Evolutionary conservation across 2,329 filamentous ascomycete species (phyloP), one percentile per base, ranked within the genome.

Genomic region (Podosphaera leucotricha): DNA sequence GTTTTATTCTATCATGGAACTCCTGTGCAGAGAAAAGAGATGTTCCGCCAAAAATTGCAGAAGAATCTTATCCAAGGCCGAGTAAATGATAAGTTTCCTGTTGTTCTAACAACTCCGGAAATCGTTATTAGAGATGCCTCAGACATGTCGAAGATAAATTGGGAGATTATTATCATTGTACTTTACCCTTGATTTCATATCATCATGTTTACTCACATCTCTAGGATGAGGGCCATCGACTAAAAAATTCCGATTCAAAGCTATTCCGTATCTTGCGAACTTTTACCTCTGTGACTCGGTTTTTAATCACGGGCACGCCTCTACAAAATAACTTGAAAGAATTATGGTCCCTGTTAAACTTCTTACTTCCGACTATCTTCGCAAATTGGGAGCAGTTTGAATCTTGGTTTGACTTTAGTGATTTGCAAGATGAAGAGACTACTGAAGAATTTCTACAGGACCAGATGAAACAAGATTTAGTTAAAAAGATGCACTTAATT

Each of bases 301-400:
- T 98, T 40, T 66, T 98, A 38, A 71, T 98, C 18, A 98, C 90
- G 0, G 90, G 90, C 64, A 98, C 90, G 0, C 90, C 90, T 2
- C 95, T 98, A 51, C 90, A 98, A 62, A 98, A 98, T 66, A 98
- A 95, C 68, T 98, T 98, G 90, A 90, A 95, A 62, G 87, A 98
- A 62, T 64, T 98, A 47, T 98, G 90, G 90, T 90, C 90, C 24
- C 64, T 98, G 52, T 70, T 98, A 18, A 90, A 98, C 69, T 98
- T 98, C 65, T 95, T 95, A 65, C 95, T 98, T 90, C 90, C 90
- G n/a, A 93, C 83, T 38, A 69, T 98, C 43, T 98, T 98, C 62
- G 90, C 90, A 61, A 87, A 80, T 0, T 83, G 90, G 61, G 83
- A 92, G 57, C 83, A 90, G 56, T 92, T 92, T 57, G 87, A 80